phyloP scores from a whole-genome alignment of 257 asterid genomes.

The Capsicum pubescens region DNA sequence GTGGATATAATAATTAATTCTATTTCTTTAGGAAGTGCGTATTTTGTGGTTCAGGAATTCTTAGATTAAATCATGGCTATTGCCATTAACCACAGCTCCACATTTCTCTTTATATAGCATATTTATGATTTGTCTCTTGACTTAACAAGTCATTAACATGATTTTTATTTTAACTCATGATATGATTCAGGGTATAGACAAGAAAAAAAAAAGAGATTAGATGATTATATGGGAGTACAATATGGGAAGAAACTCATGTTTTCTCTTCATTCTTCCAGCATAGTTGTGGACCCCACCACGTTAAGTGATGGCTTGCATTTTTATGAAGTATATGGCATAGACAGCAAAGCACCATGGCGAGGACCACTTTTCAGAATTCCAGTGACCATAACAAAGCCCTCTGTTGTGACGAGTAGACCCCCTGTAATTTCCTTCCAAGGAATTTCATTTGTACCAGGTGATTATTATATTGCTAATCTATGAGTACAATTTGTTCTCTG shows the following conservation, averaged over 20 bases:
- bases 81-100: constrained; percentile 4
- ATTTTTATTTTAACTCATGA: constrained; percentile 10
- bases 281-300: constrained; percentile 88
- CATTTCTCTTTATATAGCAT: not conserved
- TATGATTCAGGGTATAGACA: constrained; percentile 18
- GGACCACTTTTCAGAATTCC: constrained; percentile 98
- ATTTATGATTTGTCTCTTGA: not conserved
- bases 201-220: not conserved
- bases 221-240: not conserved
- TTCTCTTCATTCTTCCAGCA: constrained; percentile 56
- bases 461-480: constrained; percentile 26
- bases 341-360: constrained; percentile 92
- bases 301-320: constrained; percentile 88
- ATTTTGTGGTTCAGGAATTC: not conserved
- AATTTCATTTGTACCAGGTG: constrained; percentile 86
- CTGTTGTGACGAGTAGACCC: constrained; percentile 65
- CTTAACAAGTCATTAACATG: not conserved
- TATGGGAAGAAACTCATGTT: constrained; percentile 10
- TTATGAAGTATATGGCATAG: constrained; percentile 88
- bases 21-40: not conserved
- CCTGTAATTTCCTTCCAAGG: constrained; percentile 67
- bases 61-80: not conserved
- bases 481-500: not conserved
- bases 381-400: constrained; percentile 86
- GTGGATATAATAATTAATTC: not conserved